Evolutionary conservation across 2,329 filamentous ascomycete species (phyloP).

Genomic region (Sporothrix variecibatus): DNA sequence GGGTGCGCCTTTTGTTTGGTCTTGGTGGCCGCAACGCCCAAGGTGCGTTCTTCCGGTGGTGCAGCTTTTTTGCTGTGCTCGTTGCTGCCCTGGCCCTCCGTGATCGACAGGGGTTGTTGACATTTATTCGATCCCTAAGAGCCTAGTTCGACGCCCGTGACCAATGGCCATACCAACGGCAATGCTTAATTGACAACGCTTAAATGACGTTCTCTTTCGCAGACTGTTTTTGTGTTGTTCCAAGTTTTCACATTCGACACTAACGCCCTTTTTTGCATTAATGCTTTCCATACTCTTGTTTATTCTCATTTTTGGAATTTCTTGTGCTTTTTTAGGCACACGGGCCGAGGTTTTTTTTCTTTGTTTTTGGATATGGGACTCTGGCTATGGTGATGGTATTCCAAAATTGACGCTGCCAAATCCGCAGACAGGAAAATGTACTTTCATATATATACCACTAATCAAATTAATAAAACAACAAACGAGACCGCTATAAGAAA

Average conservation of each 20-base stretch:
- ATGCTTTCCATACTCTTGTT: not conserved
- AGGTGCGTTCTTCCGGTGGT: conserved; percentile 56
- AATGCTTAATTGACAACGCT: not conserved
- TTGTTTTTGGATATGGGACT: conserved; percentile 4
- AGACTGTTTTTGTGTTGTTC: too few relatives aligned
- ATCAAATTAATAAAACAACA: not conserved
- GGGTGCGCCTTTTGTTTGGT: conserved; percentile 52
- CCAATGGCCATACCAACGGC: not conserved
- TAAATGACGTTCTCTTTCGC: not conserved
- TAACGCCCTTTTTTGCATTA: not conserved
- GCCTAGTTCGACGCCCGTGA: not conserved
- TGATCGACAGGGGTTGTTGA: conserved; percentile 20
- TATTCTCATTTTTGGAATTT: not conserved
- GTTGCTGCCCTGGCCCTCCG: conserved; percentile 39
- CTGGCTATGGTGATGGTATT: not conserved
- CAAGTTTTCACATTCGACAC: too few relatives aligned
- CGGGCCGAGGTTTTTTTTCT: not conserved
- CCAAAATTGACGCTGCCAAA: conserved; percentile 18
- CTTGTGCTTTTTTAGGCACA: not conserved
- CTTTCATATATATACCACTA: not conserved
- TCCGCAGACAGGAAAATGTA: not conserved
- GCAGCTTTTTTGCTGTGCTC: conserved; percentile 42
- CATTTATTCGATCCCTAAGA: conserved; percentile 14
- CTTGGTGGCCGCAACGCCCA: conserved; percentile 54
- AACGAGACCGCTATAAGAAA: not conserved